Evolutionary conservation across 1,284 basidiomycete genomes (phyloP).

Genomic region (Apiotrichum domesticum): DNA sequence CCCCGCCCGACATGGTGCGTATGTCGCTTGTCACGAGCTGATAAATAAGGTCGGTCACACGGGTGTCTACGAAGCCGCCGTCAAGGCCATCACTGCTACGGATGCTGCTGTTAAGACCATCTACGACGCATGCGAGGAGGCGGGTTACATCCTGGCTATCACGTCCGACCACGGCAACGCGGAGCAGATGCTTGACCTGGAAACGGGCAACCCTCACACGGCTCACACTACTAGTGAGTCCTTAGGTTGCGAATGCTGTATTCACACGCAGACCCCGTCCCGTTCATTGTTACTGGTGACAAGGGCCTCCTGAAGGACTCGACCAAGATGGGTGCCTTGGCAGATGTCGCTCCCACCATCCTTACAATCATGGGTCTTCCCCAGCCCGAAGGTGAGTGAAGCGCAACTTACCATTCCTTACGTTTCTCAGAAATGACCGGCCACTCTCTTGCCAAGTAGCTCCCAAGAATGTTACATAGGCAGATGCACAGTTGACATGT

Average conservation of each 20-base stretch:
- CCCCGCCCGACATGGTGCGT: conserved; percentile 83
- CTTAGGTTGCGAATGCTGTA: background rate
- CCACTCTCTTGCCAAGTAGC: conserved; percentile 13
- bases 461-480: too few relatives aligned
- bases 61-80: conserved; percentile 78
- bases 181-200: conserved; percentile 73
- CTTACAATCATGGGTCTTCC: conserved; percentile 61
- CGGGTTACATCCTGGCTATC: conserved; percentile 75
- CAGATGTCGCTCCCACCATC: conserved; percentile 81
- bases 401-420: background rate
- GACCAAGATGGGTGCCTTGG: conserved; percentile 61
- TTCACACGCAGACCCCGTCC: conserved; percentile 63
- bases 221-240: conserved; percentile 46
- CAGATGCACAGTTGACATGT: too few relatives aligned
- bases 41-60: conserved; percentile 70
- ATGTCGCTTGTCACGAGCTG: background rate
- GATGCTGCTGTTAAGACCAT: conserved; percentile 79
- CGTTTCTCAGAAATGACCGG: conserved; percentile 14
- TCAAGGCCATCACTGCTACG: conserved; percentile 72
- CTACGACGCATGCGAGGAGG: conserved; percentile 73
- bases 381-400: conserved; percentile 31
- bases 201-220: conserved; percentile 71
- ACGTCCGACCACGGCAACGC: conserved; percentile 90
- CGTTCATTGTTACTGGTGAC: conserved; percentile 67
- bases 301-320: conserved; percentile 53